These are phyloP conservation scores for Trametes gibbosa DNA, from an alignment of 768 basidiomycete genomes.

Conservation along the genomic window DNA sequence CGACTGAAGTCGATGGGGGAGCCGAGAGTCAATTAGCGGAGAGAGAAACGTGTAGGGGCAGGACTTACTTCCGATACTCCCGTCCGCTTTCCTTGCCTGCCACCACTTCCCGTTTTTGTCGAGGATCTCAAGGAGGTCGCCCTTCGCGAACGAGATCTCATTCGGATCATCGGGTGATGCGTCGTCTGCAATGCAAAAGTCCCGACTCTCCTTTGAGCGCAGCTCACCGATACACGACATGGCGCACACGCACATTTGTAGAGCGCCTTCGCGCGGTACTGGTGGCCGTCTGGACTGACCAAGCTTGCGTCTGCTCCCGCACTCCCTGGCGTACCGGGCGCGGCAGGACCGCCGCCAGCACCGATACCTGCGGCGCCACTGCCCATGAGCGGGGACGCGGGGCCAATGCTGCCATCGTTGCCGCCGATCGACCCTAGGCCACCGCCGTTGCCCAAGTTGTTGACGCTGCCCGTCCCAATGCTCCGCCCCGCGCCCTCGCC, in stretches of 20 bases:
- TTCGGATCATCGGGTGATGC: constrained; percentile 96
- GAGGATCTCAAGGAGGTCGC: constrained; percentile 87
- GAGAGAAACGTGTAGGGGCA: not conserved
- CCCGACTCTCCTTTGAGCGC: not conserved
- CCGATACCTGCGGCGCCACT: constrained; percentile 64
- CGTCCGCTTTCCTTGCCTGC: constrained; percentile 82
- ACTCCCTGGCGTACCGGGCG: constrained; percentile 29
- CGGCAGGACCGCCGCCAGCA: constrained; percentile 38
- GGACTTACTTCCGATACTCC: constrained; percentile 70
- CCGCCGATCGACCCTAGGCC: constrained; percentile 26
- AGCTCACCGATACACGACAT: not conserved
- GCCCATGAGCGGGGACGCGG: constrained; percentile 67
- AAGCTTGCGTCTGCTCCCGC: constrained; percentile 25
- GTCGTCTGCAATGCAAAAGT: constrained; percentile 53
- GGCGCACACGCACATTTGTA: constrained; percentile 70
- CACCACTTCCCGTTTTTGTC: constrained; percentile 96
- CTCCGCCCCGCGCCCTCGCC: constrained; percentile 52
- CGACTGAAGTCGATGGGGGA: constrained; percentile 45
- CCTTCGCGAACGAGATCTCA: constrained; percentile 91
- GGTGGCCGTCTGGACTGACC: constrained; percentile 42
- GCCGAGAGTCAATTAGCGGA: not conserved
- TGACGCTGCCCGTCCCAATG: constrained; percentile 50
- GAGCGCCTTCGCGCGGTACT: constrained; percentile 82
- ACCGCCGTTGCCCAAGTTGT: constrained; percentile 43
- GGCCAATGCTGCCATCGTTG: constrained; percentile 43